A percentile compares a stretch with the other conserved stretches of the same genome.
These are phyloP conservation scores for Eucalyptus regnans DNA, from an alignment of 345 rosid genomes.

Conservation along the genomic window DNA sequence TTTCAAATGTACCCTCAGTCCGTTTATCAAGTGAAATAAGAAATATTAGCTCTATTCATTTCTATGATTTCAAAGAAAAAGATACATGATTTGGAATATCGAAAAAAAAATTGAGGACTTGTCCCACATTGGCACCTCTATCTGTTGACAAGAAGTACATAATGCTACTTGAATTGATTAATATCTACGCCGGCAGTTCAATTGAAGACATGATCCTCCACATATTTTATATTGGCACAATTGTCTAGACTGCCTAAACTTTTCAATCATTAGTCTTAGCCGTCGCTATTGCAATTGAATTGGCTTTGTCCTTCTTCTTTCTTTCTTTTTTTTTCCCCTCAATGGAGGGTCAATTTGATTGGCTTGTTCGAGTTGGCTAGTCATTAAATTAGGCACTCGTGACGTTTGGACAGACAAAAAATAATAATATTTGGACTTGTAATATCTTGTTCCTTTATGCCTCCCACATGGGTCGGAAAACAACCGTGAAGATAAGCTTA, in stretches of 20 bases:
- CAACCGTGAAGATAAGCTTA: neutral
- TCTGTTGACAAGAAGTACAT: neutral
- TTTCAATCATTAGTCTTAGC: neutral
- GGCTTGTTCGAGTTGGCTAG: neutral
- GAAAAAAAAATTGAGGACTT: neutral
- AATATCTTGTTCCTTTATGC: neutral
- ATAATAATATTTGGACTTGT: neutral
- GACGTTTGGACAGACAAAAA: neutral
- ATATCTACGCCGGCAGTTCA: neutral
- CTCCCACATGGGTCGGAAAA: neutral
- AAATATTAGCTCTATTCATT: neutral
- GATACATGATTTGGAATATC: neutral
- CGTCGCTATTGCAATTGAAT: neutral
- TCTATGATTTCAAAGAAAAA: neutral
- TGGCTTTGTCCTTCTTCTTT: neutral
- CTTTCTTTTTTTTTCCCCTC: too few species aligned
- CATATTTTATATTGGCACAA: neutral
- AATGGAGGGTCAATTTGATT: neutral
- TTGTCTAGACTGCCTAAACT: neutral
- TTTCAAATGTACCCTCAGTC: neutral
- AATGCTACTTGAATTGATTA: neutral
- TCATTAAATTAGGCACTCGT: neutral
- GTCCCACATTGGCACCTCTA: neutral
- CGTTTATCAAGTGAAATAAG: neutral
- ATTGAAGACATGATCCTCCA: neutral